phyloP scores from a whole-genome alignment of 441 rosid genomes.

The Brassica balearica region DNA sequence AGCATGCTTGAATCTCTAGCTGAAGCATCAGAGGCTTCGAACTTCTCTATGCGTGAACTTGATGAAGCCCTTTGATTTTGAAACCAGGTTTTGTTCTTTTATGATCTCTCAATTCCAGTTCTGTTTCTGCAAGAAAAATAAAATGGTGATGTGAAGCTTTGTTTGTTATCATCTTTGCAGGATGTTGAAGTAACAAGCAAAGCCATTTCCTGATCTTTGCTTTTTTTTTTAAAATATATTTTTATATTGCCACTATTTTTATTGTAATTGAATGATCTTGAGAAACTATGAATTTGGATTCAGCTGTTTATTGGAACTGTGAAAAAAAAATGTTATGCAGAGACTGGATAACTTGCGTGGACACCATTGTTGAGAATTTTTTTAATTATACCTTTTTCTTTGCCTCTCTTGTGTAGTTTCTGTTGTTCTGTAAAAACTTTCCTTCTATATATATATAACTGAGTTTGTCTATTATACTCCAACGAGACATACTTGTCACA shows the following conservation, averaged over 20 bases:
- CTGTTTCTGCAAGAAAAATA: constrained; percentile 22
- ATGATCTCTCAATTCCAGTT: constrained; percentile 23
- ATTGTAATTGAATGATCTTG: constrained; percentile 43
- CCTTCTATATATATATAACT: not conserved
- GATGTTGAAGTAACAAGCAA: constrained; percentile 33
- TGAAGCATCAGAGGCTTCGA: constrained; percentile 44
- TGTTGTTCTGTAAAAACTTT: not conserved
- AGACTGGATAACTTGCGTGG: constrained; percentile 36
- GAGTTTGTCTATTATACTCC: constrained; percentile 24
- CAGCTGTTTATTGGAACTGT: constrained; percentile 37
- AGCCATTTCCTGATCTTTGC: constrained; percentile 26
- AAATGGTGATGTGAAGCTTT: constrained; percentile 33
- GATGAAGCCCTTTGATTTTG: constrained; percentile 40
- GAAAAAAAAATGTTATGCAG: constrained; percentile 23
- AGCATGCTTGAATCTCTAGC: constrained; percentile 52
- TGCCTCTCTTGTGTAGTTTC: not conserved
- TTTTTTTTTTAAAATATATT: not conserved
- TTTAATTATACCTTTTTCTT: not conserved
- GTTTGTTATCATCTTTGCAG: constrained; percentile 32
- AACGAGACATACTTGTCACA: constrained; percentile 26
- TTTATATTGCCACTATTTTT: not conserved
- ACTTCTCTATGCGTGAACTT: constrained; percentile 42
- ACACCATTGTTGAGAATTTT: constrained; percentile 15
- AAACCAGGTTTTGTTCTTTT: constrained; percentile 38
- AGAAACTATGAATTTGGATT: constrained; percentile 36